phyloP scores from a whole-genome alignment of 306 rosid species.

The Dryas octopetala region DNA sequence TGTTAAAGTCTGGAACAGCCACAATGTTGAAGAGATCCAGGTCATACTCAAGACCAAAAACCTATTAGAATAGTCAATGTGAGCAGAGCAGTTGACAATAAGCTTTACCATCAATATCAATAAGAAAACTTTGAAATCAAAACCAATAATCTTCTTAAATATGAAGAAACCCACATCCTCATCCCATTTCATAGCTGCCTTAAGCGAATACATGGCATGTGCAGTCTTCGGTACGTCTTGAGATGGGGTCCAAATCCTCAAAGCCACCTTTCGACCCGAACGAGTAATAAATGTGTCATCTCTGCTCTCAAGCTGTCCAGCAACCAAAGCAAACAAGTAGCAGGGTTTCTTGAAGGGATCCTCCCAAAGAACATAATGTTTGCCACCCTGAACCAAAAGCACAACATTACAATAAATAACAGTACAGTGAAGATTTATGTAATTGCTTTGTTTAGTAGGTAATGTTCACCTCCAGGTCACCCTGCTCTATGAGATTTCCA shows the following conservation, averaged over 20 bases:
- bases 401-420: slow-evolving; percentile 23
- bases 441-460: slow-evolving; percentile 8
- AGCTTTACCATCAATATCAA: slow-evolving; percentile 26
- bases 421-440: slow-evolving; percentile 20
- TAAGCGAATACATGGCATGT: slow-evolving; percentile 92
- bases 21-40: slow-evolving; percentile 96
- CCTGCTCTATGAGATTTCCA: slow-evolving; percentile 85
- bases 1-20: slow-evolving; percentile 99
- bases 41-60: slow-evolving; percentile 96
- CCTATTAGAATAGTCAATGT: slow-evolving; percentile 50
- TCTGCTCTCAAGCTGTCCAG: slow-evolving; percentile 88
- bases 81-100: slow-evolving; percentile 9
- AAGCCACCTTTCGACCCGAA: slow-evolving; percentile 77
- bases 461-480: slow-evolving; percentile 76
- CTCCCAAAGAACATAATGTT: slow-evolving; percentile 90
- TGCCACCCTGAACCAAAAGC: slow-evolving; percentile 67
- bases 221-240: slow-evolving; percentile 84
- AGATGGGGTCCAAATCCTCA: slow-evolving; percentile 95
- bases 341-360: slow-evolving; percentile 98
- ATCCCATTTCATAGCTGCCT: slow-evolving; percentile 99
- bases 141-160: slow-evolving; percentile 20
- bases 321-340: slow-evolving; percentile 98
- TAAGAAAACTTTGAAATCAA: slow-evolving; percentile 16
- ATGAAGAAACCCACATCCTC: slow-evolving; percentile 72
- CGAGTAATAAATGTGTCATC: slow-evolving; percentile 69